Base-by-base conservation (phyloP, 2,329 filamentous ascomycete species). In the Claviceps sp. region DNA sequence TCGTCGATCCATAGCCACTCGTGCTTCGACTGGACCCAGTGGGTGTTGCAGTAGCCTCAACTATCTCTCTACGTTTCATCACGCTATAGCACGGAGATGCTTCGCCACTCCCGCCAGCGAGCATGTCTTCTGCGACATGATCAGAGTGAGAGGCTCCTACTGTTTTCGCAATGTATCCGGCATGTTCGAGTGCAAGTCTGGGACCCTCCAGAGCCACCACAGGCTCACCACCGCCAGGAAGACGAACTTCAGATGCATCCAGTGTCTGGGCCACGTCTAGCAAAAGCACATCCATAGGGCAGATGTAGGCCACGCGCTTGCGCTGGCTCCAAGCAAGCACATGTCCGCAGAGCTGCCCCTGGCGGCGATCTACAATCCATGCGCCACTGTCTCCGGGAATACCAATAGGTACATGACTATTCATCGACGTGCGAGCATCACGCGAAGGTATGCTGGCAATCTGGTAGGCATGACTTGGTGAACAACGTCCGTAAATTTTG, bases 301-400 rank as follows among this genome's bases (percentile, higher is more conserved):
- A 93, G 55, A 97, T 93, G 65, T 95, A 97, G 0, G 89, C 89
- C 5, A 89, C 83, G 43, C 81, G 81, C 62, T 87, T 91, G 55
- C 83, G 81, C 56, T 82, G 79, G 59, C 85, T 91, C 82, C 86
- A 95, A 0, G 91, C 91, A 13, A 97, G 75, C 0, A 97, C 87
- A 61, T 96, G 91, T 0, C 91, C 91, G 59, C 88, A 93, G 3
- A 96, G 81, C 40, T 82, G 79, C 1, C 89, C 89, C n/a, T 82
- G 75, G 5, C 77, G 76, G 53, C 87, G 84, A 59, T 91, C 87
- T 16, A 96, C 82, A 4, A 97, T 81, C 91, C 91, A 97, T 0
- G 91, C 91, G 4, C 91, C 91, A 6, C 85, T 91, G 65, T 97
- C 91, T 17, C 91, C 91, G 2, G 90, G 90, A 13, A 93, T 81